Evolutionary conservation across 2,329 filamentous ascomycete genomes (phyloP).

Genomic region (Colletotrichum sp.): DNA sequence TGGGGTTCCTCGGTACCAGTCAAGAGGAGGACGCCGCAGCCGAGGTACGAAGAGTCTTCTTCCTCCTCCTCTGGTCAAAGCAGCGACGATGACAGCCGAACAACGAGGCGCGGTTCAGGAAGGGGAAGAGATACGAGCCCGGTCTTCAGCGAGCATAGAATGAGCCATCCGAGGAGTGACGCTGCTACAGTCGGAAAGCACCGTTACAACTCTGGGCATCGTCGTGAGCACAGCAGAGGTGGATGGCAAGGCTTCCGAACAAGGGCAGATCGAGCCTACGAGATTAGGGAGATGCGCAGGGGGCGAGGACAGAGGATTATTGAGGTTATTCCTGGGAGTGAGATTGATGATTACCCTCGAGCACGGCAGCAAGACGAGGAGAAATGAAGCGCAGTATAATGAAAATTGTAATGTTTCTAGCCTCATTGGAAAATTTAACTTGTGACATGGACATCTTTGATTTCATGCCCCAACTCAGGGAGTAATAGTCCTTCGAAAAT

Average conservation of each 20-base stretch:
- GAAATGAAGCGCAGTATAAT: background rate
- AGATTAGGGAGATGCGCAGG: background rate
- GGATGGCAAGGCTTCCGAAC: background rate
- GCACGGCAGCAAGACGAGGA: background rate
- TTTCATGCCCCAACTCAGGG: background rate
- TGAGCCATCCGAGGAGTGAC: background rate
- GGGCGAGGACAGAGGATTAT: background rate
- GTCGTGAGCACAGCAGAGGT: background rate
- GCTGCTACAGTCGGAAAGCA: background rate
- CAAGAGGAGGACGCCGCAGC: background rate
- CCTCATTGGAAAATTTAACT: background rate
- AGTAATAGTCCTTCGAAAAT: background rate
- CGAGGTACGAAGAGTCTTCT: background rate
- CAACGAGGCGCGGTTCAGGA: background rate
- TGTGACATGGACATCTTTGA: background rate
- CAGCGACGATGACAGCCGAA: background rate
- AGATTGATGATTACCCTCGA: background rate
- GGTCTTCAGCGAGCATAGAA: background rate
- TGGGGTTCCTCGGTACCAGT: background rate
- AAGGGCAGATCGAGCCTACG: background rate
- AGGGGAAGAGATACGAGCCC: background rate
- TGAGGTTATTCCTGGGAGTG: slow-evolving; percentile 10
- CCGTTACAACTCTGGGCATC: background rate
- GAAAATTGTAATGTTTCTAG: background rate
- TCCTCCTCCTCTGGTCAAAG: background rate